Evolutionary conservation across 768 basidiomycete genomes (phyloP), one percentile per base, ranked within the genome.

Genomic region (Suillus fuscotomentosus): DNA sequence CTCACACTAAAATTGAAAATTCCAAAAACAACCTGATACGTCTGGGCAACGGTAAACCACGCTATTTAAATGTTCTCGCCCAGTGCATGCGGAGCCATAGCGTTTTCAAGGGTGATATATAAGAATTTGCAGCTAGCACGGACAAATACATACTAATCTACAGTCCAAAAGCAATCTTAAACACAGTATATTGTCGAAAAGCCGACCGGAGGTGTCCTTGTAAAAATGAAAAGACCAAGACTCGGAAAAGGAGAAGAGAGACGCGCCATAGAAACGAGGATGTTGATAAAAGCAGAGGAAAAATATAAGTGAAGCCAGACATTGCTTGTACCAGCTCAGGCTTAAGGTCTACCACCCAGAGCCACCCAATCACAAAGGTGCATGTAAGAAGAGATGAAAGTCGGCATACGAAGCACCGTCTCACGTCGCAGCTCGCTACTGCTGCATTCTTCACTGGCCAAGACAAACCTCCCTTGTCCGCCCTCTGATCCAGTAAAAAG

Each of bases 401-500:
- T 71, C 11, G 69, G 65, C 69, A 73, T 72, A 55, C 69, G 65
- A 45, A 74, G 6, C 34, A 72, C 73, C 13, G 71, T 64, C 42
- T 72, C 70, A 39, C 70, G 72, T 61, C 68, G 66, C 34, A 72
- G 50, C 38, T 72, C 62, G 56, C 69, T 71, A n/a, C 22, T 22
- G 3, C 53, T 48, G 38, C 71, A 73, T n/a, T 48, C 45, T 43
- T 73, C 73, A 6, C 65, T 65, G 27, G 69, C 73, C 61, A 73
- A 24, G 57, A 69, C 60, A 15, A 67, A 73, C n/a, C 70, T 65
- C 42, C 72, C 70, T 53, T 71, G 47, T 47, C 71, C 71, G 0
- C 67, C 64, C 34, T 72, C 67, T 7, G 60, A 60, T 24, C 71
- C 69, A 7, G 67, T 65, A 56, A 57, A 72, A 34, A 72, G 50